Conservation (phyloP, 495 filamentous ascomycete genomes). For the Beverwykella pulmonaria region DNA sequence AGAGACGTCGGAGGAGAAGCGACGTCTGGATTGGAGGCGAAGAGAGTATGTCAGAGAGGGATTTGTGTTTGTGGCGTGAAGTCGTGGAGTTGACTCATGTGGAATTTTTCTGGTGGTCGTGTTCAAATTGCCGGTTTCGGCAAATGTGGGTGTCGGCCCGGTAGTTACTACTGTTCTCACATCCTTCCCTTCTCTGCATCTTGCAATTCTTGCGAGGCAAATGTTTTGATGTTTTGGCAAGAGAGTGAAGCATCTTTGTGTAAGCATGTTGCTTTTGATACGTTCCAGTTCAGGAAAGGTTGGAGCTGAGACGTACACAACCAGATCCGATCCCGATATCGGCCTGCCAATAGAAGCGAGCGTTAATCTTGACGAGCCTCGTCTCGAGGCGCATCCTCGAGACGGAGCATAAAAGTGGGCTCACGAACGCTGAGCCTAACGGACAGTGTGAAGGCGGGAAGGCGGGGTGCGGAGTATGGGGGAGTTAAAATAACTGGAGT, state of each 20-base stretch:
- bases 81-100: constrained; percentile 1
- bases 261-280: neutral
- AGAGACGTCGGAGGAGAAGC: no score
- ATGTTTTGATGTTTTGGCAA: neutral
- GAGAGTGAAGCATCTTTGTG: neutral
- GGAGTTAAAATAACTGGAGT: neutral
- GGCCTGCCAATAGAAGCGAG: neutral
- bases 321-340: neutral
- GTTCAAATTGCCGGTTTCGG: constrained; percentile 7
- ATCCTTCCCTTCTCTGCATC: neutral
- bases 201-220: neutral
- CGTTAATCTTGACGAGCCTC: neutral
- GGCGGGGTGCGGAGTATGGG: neutral
- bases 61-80: neutral
- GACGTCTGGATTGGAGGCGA: neutral
- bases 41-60: neutral
- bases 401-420: neutral
- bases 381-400: neutral
- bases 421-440: neutral
- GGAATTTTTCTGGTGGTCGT: neutral
- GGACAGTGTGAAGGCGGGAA: neutral
- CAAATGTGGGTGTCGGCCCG: neutral
- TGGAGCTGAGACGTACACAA: neutral
- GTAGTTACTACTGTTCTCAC: neutral
- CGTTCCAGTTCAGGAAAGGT: neutral